A percentile compares a stretch with the other conserved stretches of the same genome.
phyloP scores from a whole-genome alignment of 2,329 filamentous ascomycete species.

The Trichophyton schoenleinii region DNA sequence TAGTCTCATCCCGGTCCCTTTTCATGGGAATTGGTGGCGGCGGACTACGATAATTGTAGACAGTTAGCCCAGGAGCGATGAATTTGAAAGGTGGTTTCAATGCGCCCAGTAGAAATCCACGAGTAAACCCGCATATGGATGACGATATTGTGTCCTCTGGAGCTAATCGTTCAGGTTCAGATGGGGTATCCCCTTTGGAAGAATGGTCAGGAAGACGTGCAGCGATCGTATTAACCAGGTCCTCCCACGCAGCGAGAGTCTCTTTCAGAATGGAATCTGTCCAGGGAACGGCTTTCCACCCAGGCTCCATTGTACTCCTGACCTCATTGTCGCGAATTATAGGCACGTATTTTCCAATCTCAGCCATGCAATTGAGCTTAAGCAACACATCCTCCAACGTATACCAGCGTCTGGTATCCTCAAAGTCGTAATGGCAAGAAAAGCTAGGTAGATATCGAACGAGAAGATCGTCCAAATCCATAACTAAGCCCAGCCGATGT shows the following conservation, averaged over 20 bases:
- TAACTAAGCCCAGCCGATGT: neutral
- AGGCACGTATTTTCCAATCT: neutral
- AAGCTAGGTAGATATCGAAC: neutral
- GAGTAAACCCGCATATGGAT: neutral
- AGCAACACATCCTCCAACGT: neutral
- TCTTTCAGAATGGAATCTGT: neutral
- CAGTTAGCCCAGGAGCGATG: neutral
- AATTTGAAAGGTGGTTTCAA: slow-evolving; percentile 1
- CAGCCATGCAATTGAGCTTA: neutral
- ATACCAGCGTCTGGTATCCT: neutral
- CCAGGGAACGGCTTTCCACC: neutral
- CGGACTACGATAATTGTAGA: neutral
- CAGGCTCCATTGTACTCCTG: neutral
- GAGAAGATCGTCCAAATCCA: neutral
- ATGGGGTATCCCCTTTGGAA: neutral
- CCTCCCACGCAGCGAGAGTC: neutral
- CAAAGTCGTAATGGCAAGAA: neutral
- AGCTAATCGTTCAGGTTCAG: neutral
- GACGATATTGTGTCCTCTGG: neutral
- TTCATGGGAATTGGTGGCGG: neutral
- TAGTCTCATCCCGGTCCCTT: neutral
- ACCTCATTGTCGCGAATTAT: neutral
- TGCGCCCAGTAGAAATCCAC: slow-evolving; percentile 2
- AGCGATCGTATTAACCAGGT: neutral
- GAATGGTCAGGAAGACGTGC: neutral